Evolutionary conservation across 305 asterid genomes (phyloP), one percentile per base, ranked within the genome.

Genomic region (Fraxinus paxiana): DNA sequence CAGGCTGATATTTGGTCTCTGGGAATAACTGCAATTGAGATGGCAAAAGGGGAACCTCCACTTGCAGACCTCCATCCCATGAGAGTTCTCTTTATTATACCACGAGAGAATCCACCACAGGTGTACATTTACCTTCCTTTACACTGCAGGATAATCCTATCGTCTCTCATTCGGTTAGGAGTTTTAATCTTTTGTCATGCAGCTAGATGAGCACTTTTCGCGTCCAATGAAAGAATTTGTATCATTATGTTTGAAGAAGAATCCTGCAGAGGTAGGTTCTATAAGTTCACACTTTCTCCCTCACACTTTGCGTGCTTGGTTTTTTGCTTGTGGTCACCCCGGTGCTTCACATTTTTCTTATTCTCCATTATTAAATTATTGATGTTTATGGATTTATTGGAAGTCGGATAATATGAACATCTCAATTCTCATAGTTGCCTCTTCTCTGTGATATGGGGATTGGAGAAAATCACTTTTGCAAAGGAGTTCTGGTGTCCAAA

Each of bases 1-100:
- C 93, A 95, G 98, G 98, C 98, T 75, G 98, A 95, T 89, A 93
- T 95, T 84, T 95, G 98, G 98, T 95, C 98, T 87, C 87, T 95
- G 75, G 98, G 98, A 69, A 95, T 95, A 85, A 95, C 98, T 77
- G 97, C 92, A 75, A 93, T 95, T 56, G 98, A 95, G 88, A 95
- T 93, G 98, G 98, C 98, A 77, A 95, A 95, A 83, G 98, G 98
- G 74, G 98, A 95, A 83, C 98, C 98, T 84, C 98, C 98, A 72
- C 96, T 95, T 78, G 98, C 98, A 15, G 98, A 95, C 87, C 97
- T 92, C 69, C 98, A 95, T 75, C 98, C 98, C 30, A 95, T 95
- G 98, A 90, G 98, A 90, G 98, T 93, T 86, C 98, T 95, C 82
- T 95, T 95, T 86, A 95, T 95, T 79, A 95, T 95, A 84, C 98